Base-by-base conservation (phyloP, 305 asterid species). In the Nicotiana rustica region DNA sequence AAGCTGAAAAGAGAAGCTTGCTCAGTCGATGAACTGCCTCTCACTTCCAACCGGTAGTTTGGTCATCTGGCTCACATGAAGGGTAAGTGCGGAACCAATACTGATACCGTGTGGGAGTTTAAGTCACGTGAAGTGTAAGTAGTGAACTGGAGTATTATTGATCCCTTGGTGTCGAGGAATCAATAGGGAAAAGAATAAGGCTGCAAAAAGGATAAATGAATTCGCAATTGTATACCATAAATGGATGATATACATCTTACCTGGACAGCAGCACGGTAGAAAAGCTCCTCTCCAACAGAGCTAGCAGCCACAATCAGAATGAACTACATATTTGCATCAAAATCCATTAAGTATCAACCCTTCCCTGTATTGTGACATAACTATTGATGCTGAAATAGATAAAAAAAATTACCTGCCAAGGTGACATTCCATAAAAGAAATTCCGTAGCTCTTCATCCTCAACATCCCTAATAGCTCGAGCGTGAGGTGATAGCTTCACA, bases 251-350 rank as follows among this genome's bases (percentile, higher is more conserved):
- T 10, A 49, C 38, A 71, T 41, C 84, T 68, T 60, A 95, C 98
- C 98, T 95, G 99, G 83, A 96, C 95, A 80, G 98, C 98, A 83
- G 96, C 98, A 0, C 97, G 97, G 86, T 93, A 96, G 89, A 94
- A 96, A 68, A 96, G 97, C 89, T 96, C 99, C 90, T 94, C 99
- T 68, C 99, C 99, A 29, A 96, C 97, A 70, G 98, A 96, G 86
- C 99, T 96, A 67, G 99, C 99, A 52, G 97, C 97, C 59, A 96
- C 97, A 9, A 96, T 94, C 80, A 96, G 94, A 91, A 94, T 87
- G 87, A 96, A 96, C 99, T 94, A 90, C 87, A 88, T 4, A 59
- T 49, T 33, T 2, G 41, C 31, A 56, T 49, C 41, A 65, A 65
- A 66, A 81, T 4, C 62, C 7, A 19, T 80, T 61, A 38, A 38